phyloP scores from a whole-genome alignment of 2,329 filamentous ascomycete species.

The Alternaria ventricosa region DNA sequence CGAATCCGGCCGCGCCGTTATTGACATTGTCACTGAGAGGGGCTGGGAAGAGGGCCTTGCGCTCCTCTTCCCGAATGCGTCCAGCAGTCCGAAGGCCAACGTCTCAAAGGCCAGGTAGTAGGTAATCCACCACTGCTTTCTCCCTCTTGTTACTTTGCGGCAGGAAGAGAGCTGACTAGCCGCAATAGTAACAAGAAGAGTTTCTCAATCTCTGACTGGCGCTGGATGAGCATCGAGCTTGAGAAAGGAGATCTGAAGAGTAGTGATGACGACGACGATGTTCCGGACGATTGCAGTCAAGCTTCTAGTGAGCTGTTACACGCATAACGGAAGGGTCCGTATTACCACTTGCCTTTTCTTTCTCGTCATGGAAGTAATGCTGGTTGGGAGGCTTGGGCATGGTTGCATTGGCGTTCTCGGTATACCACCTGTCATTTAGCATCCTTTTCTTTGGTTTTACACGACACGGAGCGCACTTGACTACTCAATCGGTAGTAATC shows the following conservation, averaged over 20 bases:
- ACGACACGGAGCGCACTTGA: neutral
- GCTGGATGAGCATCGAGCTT: slow-evolving; percentile 13
- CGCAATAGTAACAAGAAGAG: slow-evolving; percentile 8
- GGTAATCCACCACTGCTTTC: slow-evolving; percentile 24
- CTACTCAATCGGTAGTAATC: neutral
- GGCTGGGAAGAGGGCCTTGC: slow-evolving; percentile 46
- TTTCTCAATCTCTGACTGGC: slow-evolving; percentile 19
- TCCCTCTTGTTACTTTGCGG: neutral
- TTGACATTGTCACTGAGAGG: slow-evolving; percentile 45
- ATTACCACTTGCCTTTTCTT: neutral
- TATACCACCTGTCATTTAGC: slow-evolving; percentile 5
- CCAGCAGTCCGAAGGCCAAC: neutral
- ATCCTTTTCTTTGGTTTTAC: neutral
- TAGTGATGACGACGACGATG: slow-evolving; percentile 7
- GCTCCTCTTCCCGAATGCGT: slow-evolving; percentile 39
- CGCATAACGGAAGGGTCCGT: neutral
- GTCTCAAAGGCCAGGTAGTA: slow-evolving; percentile 29
- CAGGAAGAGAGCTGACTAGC: slow-evolving; percentile 3
- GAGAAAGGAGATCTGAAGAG: slow-evolving; percentile 3
- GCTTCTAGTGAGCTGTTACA: slow-evolving; percentile 12
- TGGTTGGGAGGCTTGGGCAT: neutral
- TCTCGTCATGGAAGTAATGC: neutral
- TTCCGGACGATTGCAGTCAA: slow-evolving; percentile 14
- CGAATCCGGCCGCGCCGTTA: slow-evolving; percentile 37
- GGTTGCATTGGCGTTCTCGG: neutral